Conservation (phyloP, 225 moss, liverwort and hornwort species). For the Rhytidiadelphus loreus region DNA sequence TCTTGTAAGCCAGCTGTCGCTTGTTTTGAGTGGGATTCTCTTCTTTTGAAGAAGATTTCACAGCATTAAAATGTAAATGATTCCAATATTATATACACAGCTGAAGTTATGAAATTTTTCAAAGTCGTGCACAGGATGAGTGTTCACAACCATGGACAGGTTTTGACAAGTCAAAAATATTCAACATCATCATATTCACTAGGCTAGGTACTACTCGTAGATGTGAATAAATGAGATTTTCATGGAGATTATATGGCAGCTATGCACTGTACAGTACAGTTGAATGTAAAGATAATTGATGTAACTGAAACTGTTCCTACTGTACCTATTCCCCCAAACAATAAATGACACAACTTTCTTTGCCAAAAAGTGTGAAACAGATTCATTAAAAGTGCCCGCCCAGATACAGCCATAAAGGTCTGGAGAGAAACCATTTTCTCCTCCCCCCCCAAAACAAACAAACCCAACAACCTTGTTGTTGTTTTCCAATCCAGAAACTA, state of each 20-base stretch:
- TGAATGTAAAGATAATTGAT: too few relatives aligned
- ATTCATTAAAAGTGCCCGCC: background rate
- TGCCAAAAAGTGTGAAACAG: background rate
- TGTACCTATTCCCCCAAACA: background rate
- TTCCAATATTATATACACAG: too few relatives aligned
- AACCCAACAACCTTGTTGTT: background rate
- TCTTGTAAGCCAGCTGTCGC: too few relatives aligned
- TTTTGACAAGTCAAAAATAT: too few relatives aligned
- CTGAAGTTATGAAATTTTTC: too few relatives aligned
- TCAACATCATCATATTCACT: background rate
- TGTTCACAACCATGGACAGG: too few relatives aligned
- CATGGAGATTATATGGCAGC: background rate
- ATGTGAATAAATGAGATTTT: background rate
- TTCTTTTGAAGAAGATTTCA: too few relatives aligned
- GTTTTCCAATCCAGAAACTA: background rate
- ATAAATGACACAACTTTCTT: background rate
- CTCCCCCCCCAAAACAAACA: background rate
- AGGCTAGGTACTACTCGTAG: background rate
- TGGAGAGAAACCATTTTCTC: background rate
- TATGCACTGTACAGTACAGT: background rate
- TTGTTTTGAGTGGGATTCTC: too few relatives aligned
- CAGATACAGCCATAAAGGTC: background rate
- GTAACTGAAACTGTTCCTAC: too few relatives aligned
- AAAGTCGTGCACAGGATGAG: too few relatives aligned
- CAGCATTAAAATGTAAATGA: too few relatives aligned